These are phyloP conservation scores for Decorospora gaudefroyi DNA, from an alignment of 2,329 filamentous ascomycete species.

Conservation along the genomic window DNA sequence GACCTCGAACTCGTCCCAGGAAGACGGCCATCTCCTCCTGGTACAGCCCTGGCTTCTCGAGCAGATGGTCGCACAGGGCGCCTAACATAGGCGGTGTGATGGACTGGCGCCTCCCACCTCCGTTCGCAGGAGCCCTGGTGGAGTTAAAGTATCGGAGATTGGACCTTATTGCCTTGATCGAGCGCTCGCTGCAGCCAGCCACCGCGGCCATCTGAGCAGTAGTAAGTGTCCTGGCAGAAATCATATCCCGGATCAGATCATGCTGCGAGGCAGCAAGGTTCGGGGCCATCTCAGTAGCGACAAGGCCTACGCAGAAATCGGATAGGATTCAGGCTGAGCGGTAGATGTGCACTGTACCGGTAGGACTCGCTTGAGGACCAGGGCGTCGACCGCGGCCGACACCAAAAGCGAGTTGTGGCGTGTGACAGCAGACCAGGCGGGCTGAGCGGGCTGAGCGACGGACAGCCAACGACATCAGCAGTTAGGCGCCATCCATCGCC, in stretches of 20 bases:
- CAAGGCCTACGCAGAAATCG: not conserved
- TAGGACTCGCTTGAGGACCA: not conserved
- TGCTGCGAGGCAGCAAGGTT: slow-evolving; percentile 18
- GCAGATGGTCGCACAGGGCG: slow-evolving; percentile 32
- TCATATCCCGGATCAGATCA: slow-evolving; percentile 21
- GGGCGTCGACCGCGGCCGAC: not conserved
- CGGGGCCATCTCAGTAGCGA: slow-evolving; percentile 9
- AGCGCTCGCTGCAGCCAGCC: slow-evolving; percentile 27
- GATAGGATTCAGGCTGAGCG: not conserved
- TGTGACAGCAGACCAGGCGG: not conserved
- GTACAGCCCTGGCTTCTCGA: slow-evolving; percentile 37
- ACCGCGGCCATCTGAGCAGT: slow-evolving; percentile 25
- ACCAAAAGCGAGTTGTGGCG: not conserved
- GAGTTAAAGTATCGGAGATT: slow-evolving; percentile 11
- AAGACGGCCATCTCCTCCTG: slow-evolving; percentile 37
- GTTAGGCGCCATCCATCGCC: slow-evolving; percentile 3
- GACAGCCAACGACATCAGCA: not conserved
- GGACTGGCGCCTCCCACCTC: slow-evolving; percentile 16
- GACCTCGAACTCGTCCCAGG: slow-evolving; percentile 31
- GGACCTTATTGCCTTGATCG: slow-evolving; percentile 18
- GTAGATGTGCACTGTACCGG: not conserved
- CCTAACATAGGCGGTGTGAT: slow-evolving; percentile 38
- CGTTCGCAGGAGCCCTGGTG: slow-evolving; percentile 14
- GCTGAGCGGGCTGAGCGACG: not conserved
- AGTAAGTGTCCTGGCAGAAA: slow-evolving; percentile 23